Percentiles rank a stretch among this genome's conserved stretches.
Conservation (phyloP, 1,139 yeast species). For the Kodamaea sp. region DNA sequence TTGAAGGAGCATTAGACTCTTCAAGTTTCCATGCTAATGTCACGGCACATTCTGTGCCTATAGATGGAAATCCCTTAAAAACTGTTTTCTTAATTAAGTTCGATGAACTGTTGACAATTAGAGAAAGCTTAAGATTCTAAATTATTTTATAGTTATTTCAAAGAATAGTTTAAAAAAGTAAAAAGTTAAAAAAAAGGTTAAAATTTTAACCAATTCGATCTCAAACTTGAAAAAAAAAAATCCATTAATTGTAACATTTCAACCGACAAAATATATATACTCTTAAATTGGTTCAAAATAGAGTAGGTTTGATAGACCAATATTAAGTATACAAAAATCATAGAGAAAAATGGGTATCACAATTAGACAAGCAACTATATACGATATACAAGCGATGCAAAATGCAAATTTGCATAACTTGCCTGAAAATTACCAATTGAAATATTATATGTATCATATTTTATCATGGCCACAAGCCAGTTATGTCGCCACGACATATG, state of each 20-base stretch:
- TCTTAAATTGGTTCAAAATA: not conserved
- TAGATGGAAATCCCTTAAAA: slow-evolving; percentile 58
- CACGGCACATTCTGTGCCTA: slow-evolving; percentile 81
- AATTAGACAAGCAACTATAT: slow-evolving; percentile 82
- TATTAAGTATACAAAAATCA: not conserved
- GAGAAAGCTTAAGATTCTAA: slow-evolving; percentile 41
- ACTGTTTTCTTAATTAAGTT: slow-evolving; percentile 85
- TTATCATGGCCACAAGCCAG: slow-evolving; percentile 98
- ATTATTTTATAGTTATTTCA: not conserved
- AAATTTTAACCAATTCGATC: not conserved
- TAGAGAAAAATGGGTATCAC: slow-evolving; percentile 67
- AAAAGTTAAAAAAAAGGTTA: too few species aligned
- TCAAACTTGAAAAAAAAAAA: not conserved
- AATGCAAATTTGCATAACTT: slow-evolving; percentile 89
- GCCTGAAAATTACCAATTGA: slow-evolving; percentile 91
- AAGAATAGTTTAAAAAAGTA: not conserved
- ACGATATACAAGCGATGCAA: slow-evolving; percentile 92
- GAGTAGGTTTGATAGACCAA: not conserved
- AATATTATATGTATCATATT: slow-evolving; percentile 90
- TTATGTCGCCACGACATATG: slow-evolving; percentile 84
- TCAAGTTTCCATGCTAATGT: slow-evolving; percentile 80
- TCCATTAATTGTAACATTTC: not conserved
- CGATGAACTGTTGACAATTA: slow-evolving; percentile 52
- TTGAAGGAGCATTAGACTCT: slow-evolving; percentile 84
- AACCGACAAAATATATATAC: too few species aligned